Percentiles rank a stretch among this genome's conserved stretches.
phyloP scores from a whole-genome alignment of 2,329 filamentous ascomycete genomes.

The Xylaria sp. region DNA sequence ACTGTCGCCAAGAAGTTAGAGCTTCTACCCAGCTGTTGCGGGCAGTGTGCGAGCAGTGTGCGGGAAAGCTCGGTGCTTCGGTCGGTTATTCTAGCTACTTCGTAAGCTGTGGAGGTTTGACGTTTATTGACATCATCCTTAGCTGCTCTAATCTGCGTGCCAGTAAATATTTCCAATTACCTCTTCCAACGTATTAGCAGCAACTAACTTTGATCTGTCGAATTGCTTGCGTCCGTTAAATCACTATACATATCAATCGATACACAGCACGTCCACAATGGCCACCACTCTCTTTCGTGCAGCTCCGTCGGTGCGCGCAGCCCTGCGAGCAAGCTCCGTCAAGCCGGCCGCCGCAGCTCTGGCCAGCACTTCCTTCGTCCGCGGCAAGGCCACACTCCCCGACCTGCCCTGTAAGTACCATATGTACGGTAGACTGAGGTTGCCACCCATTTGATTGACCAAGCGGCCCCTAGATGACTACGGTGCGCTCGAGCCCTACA shows the following conservation, averaged over 20 bases:
- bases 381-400: conserved; percentile 91
- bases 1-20: no score
- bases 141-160: not conserved
- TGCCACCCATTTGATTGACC: not conserved
- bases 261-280: conserved; percentile 63
- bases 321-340: conserved; percentile 72
- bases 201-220: not conserved
- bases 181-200: conserved; percentile 1
- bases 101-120: not conserved
- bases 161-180: not conserved
- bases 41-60: no score
- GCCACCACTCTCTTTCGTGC: conserved; percentile 80
- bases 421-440: not conserved
- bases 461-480: conserved; percentile 82
- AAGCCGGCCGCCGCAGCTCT: conserved; percentile 70
- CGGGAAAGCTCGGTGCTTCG: no score
- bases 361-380: conserved; percentile 79
- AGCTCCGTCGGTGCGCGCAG: conserved; percentile 73
- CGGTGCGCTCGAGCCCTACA: conserved; percentile 84
- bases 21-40: no score
- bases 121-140: conserved; percentile 32
- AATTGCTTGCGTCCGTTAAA: not conserved
- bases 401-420: conserved; percentile 77
- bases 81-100: not conserved
- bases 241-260: not conserved